A percentile compares a stretch with the other conserved stretches of the same genome.
These are phyloP conservation scores for Chrysosporium queenslandicum DNA, from an alignment of 2,329 filamentous ascomycete species.

Conservation along the genomic window DNA sequence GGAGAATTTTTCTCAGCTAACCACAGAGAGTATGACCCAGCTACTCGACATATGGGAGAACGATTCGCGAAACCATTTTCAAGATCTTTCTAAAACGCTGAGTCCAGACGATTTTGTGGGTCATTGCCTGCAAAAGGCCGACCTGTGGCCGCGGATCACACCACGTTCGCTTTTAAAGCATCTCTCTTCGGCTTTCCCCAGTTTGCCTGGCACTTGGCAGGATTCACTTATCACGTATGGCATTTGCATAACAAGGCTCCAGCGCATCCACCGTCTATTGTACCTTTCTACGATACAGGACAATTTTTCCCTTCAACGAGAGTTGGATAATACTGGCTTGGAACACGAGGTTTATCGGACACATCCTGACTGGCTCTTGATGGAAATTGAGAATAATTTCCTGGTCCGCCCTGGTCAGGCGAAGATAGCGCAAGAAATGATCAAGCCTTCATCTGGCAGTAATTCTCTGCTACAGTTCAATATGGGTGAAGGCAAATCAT, in stretches of 20 bases:
- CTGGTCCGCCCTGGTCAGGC: conserved; percentile 52
- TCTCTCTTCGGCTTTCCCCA: neutral
- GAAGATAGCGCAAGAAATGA: conserved; percentile 50
- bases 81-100: neutral
- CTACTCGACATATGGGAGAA: neutral
- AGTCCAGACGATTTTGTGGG: neutral
- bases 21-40: neutral
- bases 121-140: neutral
- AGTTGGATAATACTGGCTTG: conserved; percentile 46
- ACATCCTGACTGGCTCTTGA: conserved; percentile 51
- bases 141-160: neutral
- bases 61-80: neutral
- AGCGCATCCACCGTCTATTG: neutral
- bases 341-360: conserved; percentile 42
- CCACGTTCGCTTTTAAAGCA: neutral
- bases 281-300: conserved; percentile 1
- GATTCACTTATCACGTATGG: neutral
- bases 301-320: conserved; percentile 19
- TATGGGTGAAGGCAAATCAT: conserved; percentile 60
- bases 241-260: neutral
- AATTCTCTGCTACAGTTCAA: conserved; percentile 55
- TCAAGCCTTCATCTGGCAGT: conserved; percentile 28
- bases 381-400: conserved; percentile 56
- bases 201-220: neutral
- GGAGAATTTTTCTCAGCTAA: neutral